These are phyloP conservation scores for Solanum acaule DNA, from an alignment of 257 asterid species.

Conservation along the genomic window DNA sequence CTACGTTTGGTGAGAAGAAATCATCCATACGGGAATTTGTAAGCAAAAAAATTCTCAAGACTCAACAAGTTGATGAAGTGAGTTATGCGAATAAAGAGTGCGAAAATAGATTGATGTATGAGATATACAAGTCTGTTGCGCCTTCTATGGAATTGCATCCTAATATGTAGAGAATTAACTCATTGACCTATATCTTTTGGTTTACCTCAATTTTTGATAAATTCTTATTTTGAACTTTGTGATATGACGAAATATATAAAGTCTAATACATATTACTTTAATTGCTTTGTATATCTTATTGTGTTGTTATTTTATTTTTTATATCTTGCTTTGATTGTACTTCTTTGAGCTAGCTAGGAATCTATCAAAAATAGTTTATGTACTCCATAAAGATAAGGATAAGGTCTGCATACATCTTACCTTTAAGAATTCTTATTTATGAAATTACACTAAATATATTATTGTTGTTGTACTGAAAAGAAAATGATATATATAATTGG, in stretches of 20 bases:
- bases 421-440: no score
- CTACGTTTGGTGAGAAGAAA: constrained; percentile 7
- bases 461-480: no score
- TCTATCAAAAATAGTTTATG: no score
- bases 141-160: constrained; percentile 41
- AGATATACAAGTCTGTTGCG: constrained; percentile 57
- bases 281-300: neutral
- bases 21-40: neutral
- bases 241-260: neutral
- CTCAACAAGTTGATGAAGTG: neutral
- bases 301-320: no score
- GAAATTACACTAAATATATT: no score
- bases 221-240: neutral
- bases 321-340: neutral
- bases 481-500: no score
- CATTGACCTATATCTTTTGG: neutral
- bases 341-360: neutral
- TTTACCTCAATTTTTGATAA: neutral
- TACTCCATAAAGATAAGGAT: no score
- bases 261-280: neutral
- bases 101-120: constrained; percentile 49
- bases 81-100: constrained; percentile 21
- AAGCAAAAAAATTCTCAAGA: neutral
- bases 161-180: neutral
- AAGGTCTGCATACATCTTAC: no score